A percentile compares a stretch with the other conserved stretches of the same genome.
These are phyloP conservation scores for Albizia julibrissin DNA, from an alignment of 306 rosid species.

Conservation along the genomic window DNA sequence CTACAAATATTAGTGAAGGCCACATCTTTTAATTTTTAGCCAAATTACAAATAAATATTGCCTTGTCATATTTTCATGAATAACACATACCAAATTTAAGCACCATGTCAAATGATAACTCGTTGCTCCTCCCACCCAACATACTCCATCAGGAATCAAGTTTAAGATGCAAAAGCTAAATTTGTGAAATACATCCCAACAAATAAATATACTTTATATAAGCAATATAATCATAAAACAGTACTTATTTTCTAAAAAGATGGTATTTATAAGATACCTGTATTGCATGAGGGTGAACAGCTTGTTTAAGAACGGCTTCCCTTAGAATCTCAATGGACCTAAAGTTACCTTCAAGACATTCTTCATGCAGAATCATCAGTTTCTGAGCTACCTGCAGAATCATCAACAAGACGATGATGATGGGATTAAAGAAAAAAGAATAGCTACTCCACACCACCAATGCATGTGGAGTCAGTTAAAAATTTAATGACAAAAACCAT, in stretches of 20 bases:
- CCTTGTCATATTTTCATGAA: too few species aligned
- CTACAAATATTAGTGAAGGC: background rate
- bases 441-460: background rate
- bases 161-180: background rate
- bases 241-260: background rate
- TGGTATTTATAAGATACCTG: slow-evolving; percentile 45
- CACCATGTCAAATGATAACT: slow-evolving; percentile 8
- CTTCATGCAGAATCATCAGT: slow-evolving; percentile 49
- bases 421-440: background rate
- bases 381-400: slow-evolving; percentile 52
- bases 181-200: background rate
- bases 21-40: background rate
- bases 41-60: too few species aligned
- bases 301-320: slow-evolving; percentile 46
- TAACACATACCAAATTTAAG: background rate
- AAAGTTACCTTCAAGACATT: slow-evolving; percentile 57
- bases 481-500: background rate
- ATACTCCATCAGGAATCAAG: background rate
- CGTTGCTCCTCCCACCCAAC: background rate
- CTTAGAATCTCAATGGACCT: slow-evolving; percentile 49
- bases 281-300: slow-evolving; percentile 41
- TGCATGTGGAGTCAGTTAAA: background rate
- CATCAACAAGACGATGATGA: background rate
- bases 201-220: background rate
- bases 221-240: background rate